Conservation (phyloP, 1,284 basidiomycete species). For the Leccinum angustisporum region DNA sequence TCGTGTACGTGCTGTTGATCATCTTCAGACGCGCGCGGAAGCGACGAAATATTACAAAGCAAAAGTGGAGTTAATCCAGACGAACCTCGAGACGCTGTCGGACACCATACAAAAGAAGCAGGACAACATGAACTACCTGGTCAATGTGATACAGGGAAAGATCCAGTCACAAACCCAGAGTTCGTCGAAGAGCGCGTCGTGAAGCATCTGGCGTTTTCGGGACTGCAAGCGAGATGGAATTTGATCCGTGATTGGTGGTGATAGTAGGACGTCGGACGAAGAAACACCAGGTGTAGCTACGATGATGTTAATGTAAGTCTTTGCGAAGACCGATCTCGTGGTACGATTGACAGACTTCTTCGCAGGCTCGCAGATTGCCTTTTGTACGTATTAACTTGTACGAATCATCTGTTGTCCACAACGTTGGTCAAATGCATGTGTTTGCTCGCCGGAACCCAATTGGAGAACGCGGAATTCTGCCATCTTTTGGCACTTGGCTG, state of each 20-base stretch:
- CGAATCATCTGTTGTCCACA: background rate
- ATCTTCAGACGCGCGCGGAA: conserved; percentile 71
- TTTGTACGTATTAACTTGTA: background rate
- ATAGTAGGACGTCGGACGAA: conserved; percentile 1
- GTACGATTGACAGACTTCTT: conserved; percentile 3
- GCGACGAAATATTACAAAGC: conserved; percentile 73
- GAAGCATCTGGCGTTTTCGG: conserved; percentile 1
- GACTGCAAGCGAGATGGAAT: background rate
- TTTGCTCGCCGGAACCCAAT: background rate
- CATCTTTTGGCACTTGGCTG: background rate
- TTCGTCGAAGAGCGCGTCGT: conserved; percentile 27
- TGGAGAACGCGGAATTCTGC: background rate
- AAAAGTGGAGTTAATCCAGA: conserved; percentile 78
- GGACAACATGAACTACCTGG: conserved; percentile 78
- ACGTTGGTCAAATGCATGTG: background rate
- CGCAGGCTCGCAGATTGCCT: background rate
- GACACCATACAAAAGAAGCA: conserved; percentile 87
- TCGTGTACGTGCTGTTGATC: conserved; percentile 1
- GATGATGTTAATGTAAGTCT: background rate
- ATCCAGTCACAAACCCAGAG: conserved; percentile 51
- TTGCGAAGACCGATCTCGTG: background rate
- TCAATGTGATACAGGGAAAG: conserved; percentile 78
- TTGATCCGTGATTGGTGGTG: background rate
- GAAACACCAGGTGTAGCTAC: background rate
- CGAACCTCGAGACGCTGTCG: conserved; percentile 81